Percentiles rank a stretch among this genome's conserved stretches.
phyloP scores from a whole-genome alignment of 257 asterid species.

The Solanum ossicruentum region DNA sequence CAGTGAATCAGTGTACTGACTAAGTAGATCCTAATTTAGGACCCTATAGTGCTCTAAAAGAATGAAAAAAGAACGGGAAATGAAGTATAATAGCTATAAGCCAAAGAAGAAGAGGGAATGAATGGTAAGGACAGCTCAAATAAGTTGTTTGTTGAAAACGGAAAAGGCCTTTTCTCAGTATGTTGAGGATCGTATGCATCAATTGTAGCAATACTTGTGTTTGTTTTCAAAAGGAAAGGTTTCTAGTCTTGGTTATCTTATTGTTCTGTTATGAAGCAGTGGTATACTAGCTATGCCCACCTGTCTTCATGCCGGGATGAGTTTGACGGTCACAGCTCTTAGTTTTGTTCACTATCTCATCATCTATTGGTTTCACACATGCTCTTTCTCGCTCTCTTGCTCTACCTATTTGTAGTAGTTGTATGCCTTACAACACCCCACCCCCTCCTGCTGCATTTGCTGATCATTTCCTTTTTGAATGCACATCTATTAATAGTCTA shows the following conservation, averaged over 20 bases:
- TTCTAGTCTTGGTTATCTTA: background rate
- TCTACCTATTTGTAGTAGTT: background rate
- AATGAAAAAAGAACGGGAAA: background rate
- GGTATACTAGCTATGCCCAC: background rate
- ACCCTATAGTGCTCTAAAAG: background rate
- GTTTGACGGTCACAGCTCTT: background rate
- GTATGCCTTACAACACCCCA: background rate
- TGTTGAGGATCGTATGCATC: background rate
- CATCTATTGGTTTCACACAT: background rate
- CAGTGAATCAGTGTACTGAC: background rate
- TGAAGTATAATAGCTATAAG: background rate
- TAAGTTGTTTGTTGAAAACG: background rate
- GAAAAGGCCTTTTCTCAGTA: background rate
- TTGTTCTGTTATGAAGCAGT: background rate
- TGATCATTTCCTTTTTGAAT: background rate
- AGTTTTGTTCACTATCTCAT: background rate
- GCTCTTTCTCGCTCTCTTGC: background rate
- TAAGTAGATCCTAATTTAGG: background rate
- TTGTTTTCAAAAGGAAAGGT: background rate
- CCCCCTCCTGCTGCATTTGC: background rate
- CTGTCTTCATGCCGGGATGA: background rate
- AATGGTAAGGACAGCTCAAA: background rate
- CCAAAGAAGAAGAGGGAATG: background rate
- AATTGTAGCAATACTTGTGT: background rate
- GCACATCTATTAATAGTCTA: background rate